Evolutionary conservation across 768 basidiomycete species (phyloP).

Genomic region (Tricholoma flavovirens): DNA sequence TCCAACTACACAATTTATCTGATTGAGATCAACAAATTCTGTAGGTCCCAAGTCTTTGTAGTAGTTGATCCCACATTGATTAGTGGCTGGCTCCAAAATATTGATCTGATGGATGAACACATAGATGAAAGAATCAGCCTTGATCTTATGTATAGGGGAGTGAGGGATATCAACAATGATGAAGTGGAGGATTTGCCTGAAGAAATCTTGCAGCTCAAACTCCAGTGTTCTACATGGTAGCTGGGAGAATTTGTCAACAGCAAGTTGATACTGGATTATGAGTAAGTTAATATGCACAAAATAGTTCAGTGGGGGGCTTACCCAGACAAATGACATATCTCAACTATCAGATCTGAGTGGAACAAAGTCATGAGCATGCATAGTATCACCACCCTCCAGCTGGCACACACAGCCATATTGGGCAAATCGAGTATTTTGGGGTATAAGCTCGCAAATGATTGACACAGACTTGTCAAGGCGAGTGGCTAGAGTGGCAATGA

Average conservation of each 20-base stretch:
- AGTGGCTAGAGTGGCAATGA: not conserved
- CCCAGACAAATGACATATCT: no score
- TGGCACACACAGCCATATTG: conserved; percentile 23
- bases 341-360: no score
- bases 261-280: conserved; percentile 27
- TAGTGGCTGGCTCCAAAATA: not conserved
- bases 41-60: conserved; percentile 1
- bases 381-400: conserved; percentile 23
- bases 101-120: not conserved
- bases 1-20: no score
- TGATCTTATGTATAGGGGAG: no score
- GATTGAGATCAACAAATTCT: no score
- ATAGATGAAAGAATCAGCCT: no score
- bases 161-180: no score
- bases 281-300: not conserved
- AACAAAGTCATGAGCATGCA: no score
- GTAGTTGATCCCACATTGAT: no score
- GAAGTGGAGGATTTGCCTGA: no score
- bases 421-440: conserved; percentile 7
- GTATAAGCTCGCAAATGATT: not conserved
- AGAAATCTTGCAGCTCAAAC: no score
- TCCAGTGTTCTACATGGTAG: not conserved
- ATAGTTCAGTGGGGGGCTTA: no score
- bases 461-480: not conserved
- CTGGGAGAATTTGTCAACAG: conserved; percentile 12